Evolutionary conservation across 257 asterid genomes (phyloP), one percentile per base, ranked within the genome.

Genomic region (Solanum boliviense): DNA sequence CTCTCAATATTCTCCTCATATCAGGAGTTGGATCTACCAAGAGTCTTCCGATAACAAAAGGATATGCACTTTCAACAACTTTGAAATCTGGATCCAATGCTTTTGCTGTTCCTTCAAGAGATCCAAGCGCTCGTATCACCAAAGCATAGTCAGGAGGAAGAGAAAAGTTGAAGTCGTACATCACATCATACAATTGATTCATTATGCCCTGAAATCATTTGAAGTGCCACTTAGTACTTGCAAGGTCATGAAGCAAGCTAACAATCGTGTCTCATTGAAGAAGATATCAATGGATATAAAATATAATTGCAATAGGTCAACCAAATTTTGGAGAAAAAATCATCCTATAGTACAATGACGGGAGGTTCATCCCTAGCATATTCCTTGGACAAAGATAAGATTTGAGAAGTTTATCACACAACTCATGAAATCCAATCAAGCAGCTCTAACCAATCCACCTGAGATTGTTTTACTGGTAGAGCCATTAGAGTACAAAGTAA

Each of bases 71-170:
- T 93, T 95, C 99, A 35, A 97, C 96, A 86, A 95, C 99, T 91
- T 97, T 94, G 90, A 97, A 97, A 88, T 92, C 98, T 88, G 99
- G 99, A 90, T 97, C 99, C 91, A 97, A 91, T 58, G 93, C 91
- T 91, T 97, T 97, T 31, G 99, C 99, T 72, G 99, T 97, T 84
- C 99, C 99, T 93, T 97, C 99, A 72, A 97, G 99, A 85, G 99
- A 94, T 89, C 99, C 99, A 71, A 97, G 94, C 35, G 99, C 98
- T 89, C 99, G 94, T 89, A 97, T 93, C 90, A 97, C 99, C 91
- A 97, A 89, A 5, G 99, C 98, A 84, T 97, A 97, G 90, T 97
- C 99, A 87, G 99, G 99, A 87, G 99, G 99, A 91, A 97, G 99
- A 88, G 96, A 95, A 92, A 95, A 97, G 92, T 94, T 92, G 91